Evolutionary conservation across 495 filamentous ascomycete species (phyloP).

Genomic region (Annulohypoxylon nitens): DNA sequence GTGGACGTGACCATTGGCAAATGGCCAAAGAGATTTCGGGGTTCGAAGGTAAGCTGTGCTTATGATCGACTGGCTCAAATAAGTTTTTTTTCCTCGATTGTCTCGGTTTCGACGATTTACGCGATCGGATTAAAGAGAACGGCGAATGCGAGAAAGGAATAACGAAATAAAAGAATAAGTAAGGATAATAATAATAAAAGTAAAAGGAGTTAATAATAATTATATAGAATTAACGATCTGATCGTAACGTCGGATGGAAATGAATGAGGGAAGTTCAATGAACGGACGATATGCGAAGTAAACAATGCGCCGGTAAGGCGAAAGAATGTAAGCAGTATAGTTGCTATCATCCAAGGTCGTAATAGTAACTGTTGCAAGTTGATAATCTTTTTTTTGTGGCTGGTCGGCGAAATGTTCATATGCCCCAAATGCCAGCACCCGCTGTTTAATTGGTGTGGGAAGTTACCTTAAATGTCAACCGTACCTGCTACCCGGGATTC

Average conservation of each 20-base stretch:
- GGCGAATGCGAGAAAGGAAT: background rate
- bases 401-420: constrained; percentile 33
- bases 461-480: constrained; percentile 9
- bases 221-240: constrained; percentile 2
- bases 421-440: constrained; percentile 31
- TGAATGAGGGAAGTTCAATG: constrained; percentile 26
- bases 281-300: constrained; percentile 38
- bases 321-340: constrained; percentile 45
- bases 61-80: background rate
- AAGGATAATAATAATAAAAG: background rate
- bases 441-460: constrained; percentile 17
- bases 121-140: background rate
- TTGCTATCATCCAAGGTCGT: constrained; percentile 11
- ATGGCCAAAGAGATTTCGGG: constrained; percentile 1
- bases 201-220: background rate
- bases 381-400: constrained; percentile 36
- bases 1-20: constrained; percentile 36
- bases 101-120: background rate
- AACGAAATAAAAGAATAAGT: constrained; percentile 10
- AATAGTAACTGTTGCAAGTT: constrained; percentile 9
- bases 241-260: constrained; percentile 5
- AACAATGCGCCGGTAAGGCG: constrained; percentile 41
- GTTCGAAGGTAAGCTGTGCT: background rate
- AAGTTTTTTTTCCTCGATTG: background rate
- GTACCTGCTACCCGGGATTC: constrained; percentile 34